phyloP scores from a whole-genome alignment of 2,329 filamentous ascomycete genomes.

The Apiospora aurea region DNA sequence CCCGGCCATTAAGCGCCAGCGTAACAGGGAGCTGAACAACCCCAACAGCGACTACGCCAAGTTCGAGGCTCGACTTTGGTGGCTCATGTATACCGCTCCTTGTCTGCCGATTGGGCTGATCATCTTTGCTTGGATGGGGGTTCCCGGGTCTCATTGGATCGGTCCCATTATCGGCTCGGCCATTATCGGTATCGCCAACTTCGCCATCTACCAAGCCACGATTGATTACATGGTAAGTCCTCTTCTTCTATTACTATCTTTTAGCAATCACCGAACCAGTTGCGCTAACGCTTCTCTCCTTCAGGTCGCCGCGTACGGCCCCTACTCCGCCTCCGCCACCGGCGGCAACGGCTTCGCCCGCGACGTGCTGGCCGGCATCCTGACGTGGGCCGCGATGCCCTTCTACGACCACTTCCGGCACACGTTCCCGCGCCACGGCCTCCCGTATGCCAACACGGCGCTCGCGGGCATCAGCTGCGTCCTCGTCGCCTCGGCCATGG shows the following conservation, averaged over 20 bases:
- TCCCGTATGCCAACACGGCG: slow-evolving; percentile 61
- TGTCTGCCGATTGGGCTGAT: slow-evolving; percentile 67
- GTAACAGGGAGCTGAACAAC: slow-evolving; percentile 50
- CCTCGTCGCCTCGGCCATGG: slow-evolving; percentile 60
- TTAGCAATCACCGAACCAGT: too few species aligned
- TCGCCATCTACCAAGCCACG: slow-evolving; percentile 69
- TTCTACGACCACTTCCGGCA: slow-evolving; percentile 55
- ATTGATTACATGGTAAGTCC: slow-evolving; percentile 69
- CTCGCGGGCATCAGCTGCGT: slow-evolving; percentile 57
- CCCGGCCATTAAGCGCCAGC: slow-evolving; percentile 50
- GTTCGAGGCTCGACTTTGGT: slow-evolving; percentile 65
- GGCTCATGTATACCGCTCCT: slow-evolving; percentile 65
- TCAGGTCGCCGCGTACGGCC: slow-evolving; percentile 66
- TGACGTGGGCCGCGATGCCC: slow-evolving; percentile 67
- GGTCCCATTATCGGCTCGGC: slow-evolving; percentile 65
- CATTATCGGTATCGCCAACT: slow-evolving; percentile 70
- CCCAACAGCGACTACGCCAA: slow-evolving; percentile 63
- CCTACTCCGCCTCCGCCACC: slow-evolving; percentile 70
- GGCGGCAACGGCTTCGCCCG: slow-evolving; percentile 72
- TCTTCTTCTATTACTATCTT: too few species aligned
- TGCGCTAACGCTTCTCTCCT: not conserved
- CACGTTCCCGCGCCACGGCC: slow-evolving; percentile 50
- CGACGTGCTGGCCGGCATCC: slow-evolving; percentile 69
- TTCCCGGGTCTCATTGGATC: slow-evolving; percentile 64
- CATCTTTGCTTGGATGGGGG: slow-evolving; percentile 69